These are phyloP conservation scores for Dittrichia graveolens DNA, from an alignment of 129 eudicot genomes.

Conservation along the genomic window DNA sequence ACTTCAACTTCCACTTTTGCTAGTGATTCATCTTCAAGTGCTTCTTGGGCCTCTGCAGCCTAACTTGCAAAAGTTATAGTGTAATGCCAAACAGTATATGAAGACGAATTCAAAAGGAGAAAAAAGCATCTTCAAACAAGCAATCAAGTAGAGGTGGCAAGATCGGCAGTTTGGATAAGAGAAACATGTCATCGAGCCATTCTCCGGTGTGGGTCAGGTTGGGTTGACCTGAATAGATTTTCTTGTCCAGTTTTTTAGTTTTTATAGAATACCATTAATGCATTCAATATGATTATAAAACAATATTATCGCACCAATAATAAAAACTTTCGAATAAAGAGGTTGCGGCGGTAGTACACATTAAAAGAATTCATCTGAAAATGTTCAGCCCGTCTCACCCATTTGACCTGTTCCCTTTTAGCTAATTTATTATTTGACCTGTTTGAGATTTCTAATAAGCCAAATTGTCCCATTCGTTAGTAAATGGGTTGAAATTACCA, in stretches of 20 bases:
- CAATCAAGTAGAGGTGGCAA: slow-evolving; percentile 4
- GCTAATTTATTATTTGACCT: background rate
- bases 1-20: slow-evolving; percentile 84
- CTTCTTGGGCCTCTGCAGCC: slow-evolving; percentile 99
- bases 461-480: slow-evolving; percentile 2
- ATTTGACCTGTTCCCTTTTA: background rate
- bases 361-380: background rate
- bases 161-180: background rate
- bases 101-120: background rate
- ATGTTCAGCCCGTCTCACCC: background rate
- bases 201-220: background rate
- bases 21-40: slow-evolving; percentile 89
- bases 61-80: slow-evolving; percentile 27
- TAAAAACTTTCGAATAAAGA: background rate
- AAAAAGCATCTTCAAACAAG: background rate
- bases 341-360: background rate
- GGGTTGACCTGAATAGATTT: background rate
- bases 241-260: background rate
- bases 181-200: background rate
- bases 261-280: background rate
- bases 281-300: background rate
- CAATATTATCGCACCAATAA: background rate
- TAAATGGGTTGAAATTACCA: background rate
- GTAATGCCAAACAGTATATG: background rate
- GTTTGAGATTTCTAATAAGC: background rate